Evolutionary conservation across 2,329 filamentous ascomycete genomes (phyloP), one percentile per base, ranked within the genome.

Genomic region (Nothophoma quercina): DNA sequence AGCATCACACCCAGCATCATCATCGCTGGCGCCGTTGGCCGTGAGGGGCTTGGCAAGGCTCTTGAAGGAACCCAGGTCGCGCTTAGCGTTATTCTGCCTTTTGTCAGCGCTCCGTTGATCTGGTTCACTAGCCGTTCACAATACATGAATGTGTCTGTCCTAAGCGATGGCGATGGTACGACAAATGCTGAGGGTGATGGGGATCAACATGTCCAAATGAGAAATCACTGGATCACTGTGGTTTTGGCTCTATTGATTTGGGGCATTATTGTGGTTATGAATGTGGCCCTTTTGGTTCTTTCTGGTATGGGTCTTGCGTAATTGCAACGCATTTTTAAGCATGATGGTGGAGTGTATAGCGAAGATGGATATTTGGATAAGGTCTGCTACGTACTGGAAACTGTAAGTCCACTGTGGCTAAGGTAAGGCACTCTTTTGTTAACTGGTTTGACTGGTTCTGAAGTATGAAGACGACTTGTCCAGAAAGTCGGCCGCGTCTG

Each of bases 1-100:
- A 91, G 88, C 66, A 92, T 96, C 70, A 87, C 87, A 1, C 91
- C 91, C 0, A 88, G 85, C 53, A 91, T 96, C 71, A 86, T 95
- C 67, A 91, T 96, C 55, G 91, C 91, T 0, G 91, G 83, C 0
- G 88, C 90, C 0, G 85, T 95, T 0, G 91, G 91, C 0, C 83
- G 84, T 18, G 72, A 84, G 0, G 91, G 90, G 0, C 78, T 96
- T 4, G 85, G 86, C 35, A 81, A 82, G 5, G 89, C 91, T 0
- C 77, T 96, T 23, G 90, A 88, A 22, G 91, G 83, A 0, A 88
- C 83, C 3, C 91, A 96, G 73, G 90, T 96, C 6, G 88, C 85
- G 0, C 79, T 96, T 12, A 91, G 87, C 63, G 83, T 93, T 9
- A 89, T 92, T 12, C 72, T 96, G 44, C 91, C 91, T 0, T 93